Conservation (phyloP, 2,329 filamentous ascomycete genomes). For the Nectriaceae sp. region DNA sequence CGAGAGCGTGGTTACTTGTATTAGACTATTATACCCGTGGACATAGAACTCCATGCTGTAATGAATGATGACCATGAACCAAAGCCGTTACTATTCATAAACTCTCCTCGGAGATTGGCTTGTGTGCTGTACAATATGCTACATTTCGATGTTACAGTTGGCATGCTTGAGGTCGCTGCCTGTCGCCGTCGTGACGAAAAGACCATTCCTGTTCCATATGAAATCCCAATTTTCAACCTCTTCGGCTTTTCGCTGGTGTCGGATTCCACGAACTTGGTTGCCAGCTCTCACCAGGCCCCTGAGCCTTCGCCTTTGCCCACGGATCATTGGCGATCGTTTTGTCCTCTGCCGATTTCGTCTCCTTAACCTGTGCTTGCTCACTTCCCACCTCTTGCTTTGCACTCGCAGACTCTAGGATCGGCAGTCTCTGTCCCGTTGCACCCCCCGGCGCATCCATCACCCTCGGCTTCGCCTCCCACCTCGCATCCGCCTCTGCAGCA, state of each 20-base stretch:
- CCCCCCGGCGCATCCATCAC: constrained; percentile 41
- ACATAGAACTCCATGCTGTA: constrained; percentile 7
- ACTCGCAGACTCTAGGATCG: constrained; percentile 7
- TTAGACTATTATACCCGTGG: not conserved
- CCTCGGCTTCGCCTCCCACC: constrained; percentile 62
- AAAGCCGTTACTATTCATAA: not conserved
- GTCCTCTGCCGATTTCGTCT: constrained; percentile 6
- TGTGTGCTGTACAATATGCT: constrained; percentile 16
- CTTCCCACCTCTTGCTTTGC: constrained; percentile 6
- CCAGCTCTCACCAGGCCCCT: constrained; percentile 64
- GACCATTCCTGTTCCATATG: not conserved
- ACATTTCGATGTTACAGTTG: constrained; percentile 3
- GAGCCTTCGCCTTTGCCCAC: constrained; percentile 54
- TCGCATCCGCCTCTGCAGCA: constrained; percentile 62
- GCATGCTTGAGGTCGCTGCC: not conserved
- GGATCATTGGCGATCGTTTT: constrained; percentile 45
- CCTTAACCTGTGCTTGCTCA: constrained; percentile 2
- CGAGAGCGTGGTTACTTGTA: too few species aligned
- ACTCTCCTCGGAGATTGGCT: not conserved
- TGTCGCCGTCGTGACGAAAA: not conserved
- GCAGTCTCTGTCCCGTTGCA: constrained; percentile 19
- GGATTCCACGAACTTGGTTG: constrained; percentile 66
- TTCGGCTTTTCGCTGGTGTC: constrained; percentile 36
- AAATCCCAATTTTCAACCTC: constrained; percentile 3
- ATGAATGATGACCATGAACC: constrained; percentile 16